phyloP scores from a whole-genome alignment of 108 stramenopile genomes.

The Cyclotella kingstonii region DNA sequence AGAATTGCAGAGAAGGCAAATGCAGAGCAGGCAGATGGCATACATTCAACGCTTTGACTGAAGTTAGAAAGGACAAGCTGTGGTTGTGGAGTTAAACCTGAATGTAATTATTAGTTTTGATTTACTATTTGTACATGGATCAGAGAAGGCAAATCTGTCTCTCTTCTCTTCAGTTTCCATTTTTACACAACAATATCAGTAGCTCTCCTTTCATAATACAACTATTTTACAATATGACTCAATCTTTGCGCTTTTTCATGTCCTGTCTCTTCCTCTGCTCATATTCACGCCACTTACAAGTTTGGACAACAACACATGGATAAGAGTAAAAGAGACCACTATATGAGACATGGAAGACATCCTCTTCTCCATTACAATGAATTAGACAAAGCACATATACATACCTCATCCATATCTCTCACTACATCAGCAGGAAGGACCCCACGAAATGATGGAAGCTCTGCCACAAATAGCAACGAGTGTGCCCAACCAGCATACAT shows the following conservation, averaged over 20 bases:
- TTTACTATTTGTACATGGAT: no score
- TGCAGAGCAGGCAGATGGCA: no score
- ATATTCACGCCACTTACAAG: constrained; percentile 9
- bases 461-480: constrained; percentile 96
- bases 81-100: no score
- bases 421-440: constrained; percentile 63
- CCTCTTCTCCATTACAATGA: not conserved
- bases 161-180: no score
- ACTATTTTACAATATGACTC: not conserved
- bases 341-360: not conserved
- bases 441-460: constrained; percentile 80
- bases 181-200: no score
- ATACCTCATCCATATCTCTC: constrained; percentile 67
- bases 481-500: constrained; percentile 97
- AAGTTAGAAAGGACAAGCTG: no score
- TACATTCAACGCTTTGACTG: constrained; percentile 9
- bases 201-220: not conserved
- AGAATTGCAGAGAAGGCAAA: constrained; percentile 30
- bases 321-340: not conserved
- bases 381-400: not conserved
- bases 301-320: not conserved
- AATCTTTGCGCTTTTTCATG: not conserved
- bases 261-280: constrained; percentile 19
- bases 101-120: no score
- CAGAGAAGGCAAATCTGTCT: no score